Evolutionary conservation across 1,139 yeast genomes (phyloP), one percentile per base, ranked within the genome.

Genomic region (Zygoascus hellenicus): DNA sequence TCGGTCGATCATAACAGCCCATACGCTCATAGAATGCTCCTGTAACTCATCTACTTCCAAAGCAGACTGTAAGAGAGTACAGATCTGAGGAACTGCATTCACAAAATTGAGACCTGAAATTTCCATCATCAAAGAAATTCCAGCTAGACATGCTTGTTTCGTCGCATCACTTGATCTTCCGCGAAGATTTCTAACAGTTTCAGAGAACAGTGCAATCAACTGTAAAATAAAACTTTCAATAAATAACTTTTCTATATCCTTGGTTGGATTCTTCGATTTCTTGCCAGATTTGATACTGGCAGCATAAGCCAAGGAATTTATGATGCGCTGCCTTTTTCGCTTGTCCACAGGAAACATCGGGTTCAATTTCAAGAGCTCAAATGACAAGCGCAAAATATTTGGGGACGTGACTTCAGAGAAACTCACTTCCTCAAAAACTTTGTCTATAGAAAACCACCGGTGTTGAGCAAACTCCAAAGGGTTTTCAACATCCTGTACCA

Each of bases 51-150:
- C 67, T 17, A 75, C 76, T 36, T 83, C 90, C 30, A 90, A 66
- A 0, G 94, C 83, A 0, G 92, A 80, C 59, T 89, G 97, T 15
- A 94, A 68, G 57, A 95, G 85, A 0, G 95, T 84, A 49, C 89
- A 83, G 4, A 94, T 77, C 61, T 92, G 98, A 0, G 97, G 96
- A 32, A 90, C 69, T 0, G 95, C 92, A 3, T 88, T 77, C 2
- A 84, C 78, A 14, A 87, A 78, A 1, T 83, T 75, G 3, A 72
- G 63, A 4, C 81, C 79, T 28, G 85, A 73, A n/a, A 80, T 73
- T 44, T 74, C 71, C 16, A 87, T 78, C 35, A 90, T 67, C 53
- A 83, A 79, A 40, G 81, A 78, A 35, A 92, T 76, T 0, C 96
- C 96, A 46, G 78, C 70, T 7, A 92, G 72, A 1, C 95, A 84